Conservation (phyloP, 306 rosid species). For the Ceratonia siliqua region DNA sequence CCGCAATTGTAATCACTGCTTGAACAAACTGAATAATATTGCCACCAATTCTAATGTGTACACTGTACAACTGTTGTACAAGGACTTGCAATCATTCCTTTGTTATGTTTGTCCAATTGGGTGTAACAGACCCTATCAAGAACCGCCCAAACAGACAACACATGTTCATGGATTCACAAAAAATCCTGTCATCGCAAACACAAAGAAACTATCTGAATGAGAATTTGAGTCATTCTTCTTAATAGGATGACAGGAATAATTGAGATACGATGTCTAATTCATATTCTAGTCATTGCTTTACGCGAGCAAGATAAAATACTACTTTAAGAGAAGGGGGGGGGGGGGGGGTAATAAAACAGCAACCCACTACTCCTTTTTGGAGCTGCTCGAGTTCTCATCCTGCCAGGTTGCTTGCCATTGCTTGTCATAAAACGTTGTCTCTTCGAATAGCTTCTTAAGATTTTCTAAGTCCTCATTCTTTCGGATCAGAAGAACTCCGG, state of each 20-base stretch:
- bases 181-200: background rate
- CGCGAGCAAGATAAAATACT: background rate
- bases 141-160: background rate
- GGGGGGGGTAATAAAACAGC: background rate
- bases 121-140: background rate
- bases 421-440: slow-evolving; percentile 93
- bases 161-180: background rate
- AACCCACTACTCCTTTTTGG: slow-evolving; percentile 53
- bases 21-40: background rate
- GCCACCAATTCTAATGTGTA: background rate
- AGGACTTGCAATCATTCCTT: too few relatives aligned
- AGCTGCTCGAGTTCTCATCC: slow-evolving; percentile 62
- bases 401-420: slow-evolving; percentile 99
- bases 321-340: background rate
- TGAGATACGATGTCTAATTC: slow-evolving; percentile 4
- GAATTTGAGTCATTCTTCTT: background rate
- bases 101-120: background rate
- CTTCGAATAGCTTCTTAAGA: slow-evolving; percentile 78
- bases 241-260: background rate
- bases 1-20: background rate
- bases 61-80: too few relatives aligned
- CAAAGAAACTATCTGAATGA: background rate
- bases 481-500: slow-evolving; percentile 86
- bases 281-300: background rate
- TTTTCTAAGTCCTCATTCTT: slow-evolving; percentile 89